phyloP scores from a whole-genome alignment of 805 yeast species.

The Suhomyces vadensis region DNA sequence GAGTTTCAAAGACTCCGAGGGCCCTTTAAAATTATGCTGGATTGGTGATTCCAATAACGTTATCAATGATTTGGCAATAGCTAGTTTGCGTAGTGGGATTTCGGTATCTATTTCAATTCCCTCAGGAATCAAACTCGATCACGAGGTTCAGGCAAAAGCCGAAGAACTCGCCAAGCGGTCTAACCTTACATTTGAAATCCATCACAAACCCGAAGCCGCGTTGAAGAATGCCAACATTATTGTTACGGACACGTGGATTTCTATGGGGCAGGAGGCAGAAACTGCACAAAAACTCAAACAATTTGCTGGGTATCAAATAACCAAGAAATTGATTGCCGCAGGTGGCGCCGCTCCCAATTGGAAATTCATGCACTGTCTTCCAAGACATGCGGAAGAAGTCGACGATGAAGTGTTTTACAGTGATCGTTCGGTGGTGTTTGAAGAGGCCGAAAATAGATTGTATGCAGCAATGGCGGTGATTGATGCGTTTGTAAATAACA shows the following conservation, averaged over 20 bases:
- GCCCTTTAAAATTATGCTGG: conserved; percentile 79
- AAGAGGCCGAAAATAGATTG: conserved; percentile 93
- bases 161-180: conserved; percentile 49
- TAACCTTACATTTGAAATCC: conserved; percentile 46
- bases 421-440: conserved; percentile 76
- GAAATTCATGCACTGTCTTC: conserved; percentile 97
- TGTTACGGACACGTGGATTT: conserved; percentile 95
- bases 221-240: conserved; percentile 72
- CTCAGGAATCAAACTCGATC: conserved; percentile 61
- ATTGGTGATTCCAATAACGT: conserved; percentile 97
- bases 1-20: conserved; percentile 56
- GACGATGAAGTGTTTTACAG: conserved; percentile 90
- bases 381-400: conserved; percentile 94
- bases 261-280: conserved; percentile 96
- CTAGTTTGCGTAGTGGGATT: conserved; percentile 82
- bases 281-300: conserved; percentile 69
- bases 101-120: conserved; percentile 86
- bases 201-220: conserved; percentile 76
- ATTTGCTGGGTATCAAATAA: conserved; percentile 85
- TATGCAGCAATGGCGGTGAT: conserved; percentile 95
- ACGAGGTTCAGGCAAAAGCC: conserved; percentile 56
- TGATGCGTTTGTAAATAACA: conserved; percentile 85
- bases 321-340: conserved; percentile 55
- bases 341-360: conserved; percentile 65
- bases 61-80: conserved; percentile 88